Base-by-base conservation (phyloP, 2,329 filamentous ascomycete species). In the Botrytis medusae region DNA sequence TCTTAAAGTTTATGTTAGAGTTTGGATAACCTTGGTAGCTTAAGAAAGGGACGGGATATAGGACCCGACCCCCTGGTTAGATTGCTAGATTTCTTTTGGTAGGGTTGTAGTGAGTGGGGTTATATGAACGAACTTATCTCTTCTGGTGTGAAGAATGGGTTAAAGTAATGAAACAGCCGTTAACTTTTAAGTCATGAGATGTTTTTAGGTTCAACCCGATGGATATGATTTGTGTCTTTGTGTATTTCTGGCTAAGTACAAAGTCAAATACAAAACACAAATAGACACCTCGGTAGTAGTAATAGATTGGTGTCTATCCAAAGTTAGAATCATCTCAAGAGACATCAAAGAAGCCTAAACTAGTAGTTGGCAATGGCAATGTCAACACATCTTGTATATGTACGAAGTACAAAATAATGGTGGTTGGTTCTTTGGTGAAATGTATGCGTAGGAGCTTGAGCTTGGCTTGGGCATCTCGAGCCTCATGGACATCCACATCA, bases 181-280 rank as follows among this genome's bases (percentile, higher is more conserved):
- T 54, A 54, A 54, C 25, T 54, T 54, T 54, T 54, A n/a, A 34
- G 44, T 42, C 65, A 57, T 68, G 25, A 42, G 65, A 68, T 32
- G n/a, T 32, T 68, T 51, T 64, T 34, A n/a, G 34, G 60, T 40
- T 67, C 16, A 46, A 22, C n/a, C 16, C n/a, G 64, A 22, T 57
- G 14, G 18, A 57, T 44, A 20, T 69, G 65, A 42, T 57, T 22
- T 63, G 51, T 54, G 37, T 37, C 37, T 37, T 37, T 37, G 42
- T 64, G 40, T 32, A 22, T 18, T 67, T 42, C 25, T 57, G 51
- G 16, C n/a, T 12, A 40, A 37, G 34, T 37, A 61, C 59, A 4
- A 40, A 40, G 51, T n/a, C 51, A 29, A 29, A 57, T 29, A 57
- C 51, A 32, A 57, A 29, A 57, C n/a, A 57, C 51, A 57, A 12